Conservation (phyloP, 2,329 filamentous ascomycete genomes). For the Cytospora piceicola region DNA sequence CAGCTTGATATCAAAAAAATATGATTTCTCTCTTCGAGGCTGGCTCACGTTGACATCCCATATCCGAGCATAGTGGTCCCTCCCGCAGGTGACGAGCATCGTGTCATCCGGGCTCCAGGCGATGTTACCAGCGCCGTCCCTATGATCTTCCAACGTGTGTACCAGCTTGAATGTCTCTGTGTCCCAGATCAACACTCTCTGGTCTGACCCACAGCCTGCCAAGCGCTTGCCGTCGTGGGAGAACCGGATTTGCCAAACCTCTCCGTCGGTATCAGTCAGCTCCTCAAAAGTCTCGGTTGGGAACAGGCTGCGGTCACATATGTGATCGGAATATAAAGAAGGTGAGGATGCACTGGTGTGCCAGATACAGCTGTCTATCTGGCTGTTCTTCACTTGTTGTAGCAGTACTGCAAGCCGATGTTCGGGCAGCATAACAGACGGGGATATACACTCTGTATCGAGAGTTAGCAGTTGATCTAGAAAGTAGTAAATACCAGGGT, state of each 20-base stretch:
- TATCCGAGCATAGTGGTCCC: slow-evolving; percentile 72
- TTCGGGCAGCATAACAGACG: slow-evolving; percentile 95
- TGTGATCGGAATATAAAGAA: slow-evolving; percentile 87
- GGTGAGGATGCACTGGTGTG: slow-evolving; percentile 81
- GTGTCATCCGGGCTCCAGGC: slow-evolving; percentile 92
- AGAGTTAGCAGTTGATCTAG: slow-evolving; percentile 31
- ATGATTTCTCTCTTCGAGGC: background rate
- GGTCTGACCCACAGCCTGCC: slow-evolving; percentile 79
- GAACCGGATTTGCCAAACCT: slow-evolving; percentile 91
- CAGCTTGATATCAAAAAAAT: background rate
- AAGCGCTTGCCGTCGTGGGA: slow-evolving; percentile 84
- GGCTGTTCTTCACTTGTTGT: slow-evolving; percentile 79
- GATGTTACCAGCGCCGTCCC: slow-evolving; percentile 74
- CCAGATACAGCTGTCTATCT: slow-evolving; percentile 83
- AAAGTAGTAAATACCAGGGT: slow-evolving; percentile 11
- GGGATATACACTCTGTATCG: slow-evolving; percentile 78
- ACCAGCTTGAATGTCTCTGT: slow-evolving; percentile 69
- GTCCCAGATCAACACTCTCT: slow-evolving; percentile 80
- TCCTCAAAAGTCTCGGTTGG: slow-evolving; percentile 73
- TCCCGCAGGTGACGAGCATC: slow-evolving; percentile 81
- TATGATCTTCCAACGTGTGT: slow-evolving; percentile 67
- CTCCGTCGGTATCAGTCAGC: slow-evolving; percentile 63
- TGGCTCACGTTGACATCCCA: slow-evolving; percentile 71
- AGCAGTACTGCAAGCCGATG: slow-evolving; percentile 82
- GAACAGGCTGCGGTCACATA: slow-evolving; percentile 79